Percentiles rank a stretch among this genome's conserved stretches.
phyloP scores from a whole-genome alignment of 2,329 filamentous ascomycete genomes.

The Chrysoporthe austroafricana region DNA sequence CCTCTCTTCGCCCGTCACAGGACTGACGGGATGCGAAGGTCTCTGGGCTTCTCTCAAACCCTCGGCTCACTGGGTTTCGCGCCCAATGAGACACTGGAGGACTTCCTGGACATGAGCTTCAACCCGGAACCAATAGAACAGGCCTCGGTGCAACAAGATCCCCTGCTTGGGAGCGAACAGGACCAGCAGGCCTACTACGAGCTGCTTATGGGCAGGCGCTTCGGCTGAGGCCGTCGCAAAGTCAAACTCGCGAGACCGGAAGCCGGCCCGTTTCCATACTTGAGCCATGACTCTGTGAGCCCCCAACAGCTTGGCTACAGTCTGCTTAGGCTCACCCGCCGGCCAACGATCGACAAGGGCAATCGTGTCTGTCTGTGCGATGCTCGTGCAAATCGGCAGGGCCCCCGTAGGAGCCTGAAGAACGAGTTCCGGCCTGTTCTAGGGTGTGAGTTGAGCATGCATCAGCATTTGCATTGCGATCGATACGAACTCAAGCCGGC shows the following conservation, averaged over 20 bases:
- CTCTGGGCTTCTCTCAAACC: conserved; percentile 40
- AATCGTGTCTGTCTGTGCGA: background rate
- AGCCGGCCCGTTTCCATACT: background rate
- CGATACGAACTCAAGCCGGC: too few relatives aligned
- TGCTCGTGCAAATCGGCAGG: too few relatives aligned
- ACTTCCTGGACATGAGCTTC: conserved; percentile 43
- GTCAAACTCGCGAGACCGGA: background rate
- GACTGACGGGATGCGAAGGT: conserved; percentile 32
- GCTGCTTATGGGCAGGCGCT: conserved; percentile 40
- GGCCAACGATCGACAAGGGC: background rate
- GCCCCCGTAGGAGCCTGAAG: background rate
- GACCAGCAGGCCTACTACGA: conserved; percentile 45
- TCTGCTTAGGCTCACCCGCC: background rate
- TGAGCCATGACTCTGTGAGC: background rate
- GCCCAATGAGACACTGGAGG: conserved; percentile 42
- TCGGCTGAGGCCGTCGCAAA: conserved; percentile 20
- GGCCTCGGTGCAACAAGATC: conserved; percentile 27
- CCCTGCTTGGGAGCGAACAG: conserved; percentile 34
- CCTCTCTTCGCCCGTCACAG: background rate
- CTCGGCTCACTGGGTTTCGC: conserved; percentile 43
- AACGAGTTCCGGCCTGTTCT: background rate
- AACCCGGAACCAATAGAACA: conserved; percentile 39
- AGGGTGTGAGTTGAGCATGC: background rate
- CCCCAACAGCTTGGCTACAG: background rate
- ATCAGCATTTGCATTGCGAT: background rate